Conservation (phyloP, 306 rosid genomes). For the Trichosanthes cucumerina region DNA sequence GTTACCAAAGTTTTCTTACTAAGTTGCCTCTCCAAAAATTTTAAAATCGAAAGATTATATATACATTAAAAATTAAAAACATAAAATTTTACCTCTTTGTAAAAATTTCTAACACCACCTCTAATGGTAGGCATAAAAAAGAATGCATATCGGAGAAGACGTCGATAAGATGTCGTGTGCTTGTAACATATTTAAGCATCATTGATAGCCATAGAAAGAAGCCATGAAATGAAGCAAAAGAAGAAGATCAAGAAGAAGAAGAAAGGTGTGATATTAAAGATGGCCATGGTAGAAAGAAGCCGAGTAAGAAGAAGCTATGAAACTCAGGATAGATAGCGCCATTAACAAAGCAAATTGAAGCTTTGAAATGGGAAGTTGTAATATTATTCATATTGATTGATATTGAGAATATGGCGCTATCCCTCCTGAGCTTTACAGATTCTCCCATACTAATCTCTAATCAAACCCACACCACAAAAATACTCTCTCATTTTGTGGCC, state of each 20-base stretch:
- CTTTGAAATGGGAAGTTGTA: not conserved
- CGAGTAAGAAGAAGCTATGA: conserved; percentile 13
- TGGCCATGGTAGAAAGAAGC: not conserved
- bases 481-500: not conserved
- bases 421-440: conserved; percentile 28
- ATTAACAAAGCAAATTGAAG: not conserved
- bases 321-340: conserved; percentile 26
- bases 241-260: not conserved
- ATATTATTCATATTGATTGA: not conserved
- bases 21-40: no score
- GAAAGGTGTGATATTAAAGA: not conserved
- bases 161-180: no score
- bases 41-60: no score
- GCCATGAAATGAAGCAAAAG: not conserved
- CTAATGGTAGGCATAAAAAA: no score
- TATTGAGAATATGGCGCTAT: conserved; percentile 5
- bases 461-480: not conserved
- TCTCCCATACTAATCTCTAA: conserved; percentile 1
- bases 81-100: no score
- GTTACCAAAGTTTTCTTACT: no score
- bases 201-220: no score
- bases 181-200: no score
- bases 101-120: no score
- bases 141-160: no score
- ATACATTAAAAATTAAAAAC: no score